Evolutionary conservation across 108 stramenopile genomes (phyloP).

Genomic region (Fragilariopsis cylindrus): DNA sequence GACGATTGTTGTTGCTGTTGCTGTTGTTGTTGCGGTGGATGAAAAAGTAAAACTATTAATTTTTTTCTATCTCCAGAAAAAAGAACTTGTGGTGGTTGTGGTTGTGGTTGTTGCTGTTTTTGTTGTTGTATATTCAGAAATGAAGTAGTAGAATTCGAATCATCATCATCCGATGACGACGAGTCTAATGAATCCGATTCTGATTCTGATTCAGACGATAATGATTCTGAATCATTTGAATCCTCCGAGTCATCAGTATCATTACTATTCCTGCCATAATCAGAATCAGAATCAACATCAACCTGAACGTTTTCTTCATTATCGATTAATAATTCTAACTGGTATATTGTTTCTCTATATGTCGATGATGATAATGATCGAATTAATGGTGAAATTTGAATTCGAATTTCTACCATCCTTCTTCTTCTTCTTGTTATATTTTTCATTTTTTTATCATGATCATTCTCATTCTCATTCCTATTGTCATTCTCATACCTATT

Average conservation of each 20-base stretch:
- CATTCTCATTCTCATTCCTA: conserved; percentile 16
- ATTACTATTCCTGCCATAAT: neutral
- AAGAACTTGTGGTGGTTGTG: conserved; percentile 25
- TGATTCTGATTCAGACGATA: neutral
- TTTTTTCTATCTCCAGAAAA: conserved; percentile 28
- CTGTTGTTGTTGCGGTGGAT: conserved; percentile 13
- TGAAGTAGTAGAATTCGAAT: neutral
- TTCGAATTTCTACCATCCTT: conserved; percentile 35
- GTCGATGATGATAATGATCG: conserved; percentile 13
- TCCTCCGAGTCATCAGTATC: neutral
- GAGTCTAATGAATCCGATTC: no score
- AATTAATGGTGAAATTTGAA: conserved; percentile 31
- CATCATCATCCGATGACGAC: neutral
- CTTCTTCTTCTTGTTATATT: conserved; percentile 1
- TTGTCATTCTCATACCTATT: neutral
- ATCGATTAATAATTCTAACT: conserved; percentile 27
- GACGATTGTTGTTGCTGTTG: neutral
- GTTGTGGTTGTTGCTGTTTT: neutral
- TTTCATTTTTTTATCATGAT: neutral
- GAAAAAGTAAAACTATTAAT: conserved; percentile 31
- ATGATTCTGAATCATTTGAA: neutral
- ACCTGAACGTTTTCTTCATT: neutral
- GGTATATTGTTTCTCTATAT: conserved; percentile 34
- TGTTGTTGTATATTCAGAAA: no score
- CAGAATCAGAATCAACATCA: neutral